Evolutionary conservation across 805 yeast species (phyloP).

Genomic region (Soucietia sequanensis): DNA sequence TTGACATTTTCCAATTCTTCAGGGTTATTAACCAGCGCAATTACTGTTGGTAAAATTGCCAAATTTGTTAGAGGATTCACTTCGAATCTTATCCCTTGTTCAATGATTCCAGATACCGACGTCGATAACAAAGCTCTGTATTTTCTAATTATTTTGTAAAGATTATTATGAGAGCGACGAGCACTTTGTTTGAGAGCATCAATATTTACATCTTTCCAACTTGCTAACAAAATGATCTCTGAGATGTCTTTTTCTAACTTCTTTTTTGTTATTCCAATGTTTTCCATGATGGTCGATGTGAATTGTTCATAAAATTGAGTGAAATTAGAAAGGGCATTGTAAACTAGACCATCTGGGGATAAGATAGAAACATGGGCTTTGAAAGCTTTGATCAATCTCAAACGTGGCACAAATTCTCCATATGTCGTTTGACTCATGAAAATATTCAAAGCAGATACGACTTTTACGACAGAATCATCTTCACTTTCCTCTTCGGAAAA

Average conservation of each 20-base stretch:
- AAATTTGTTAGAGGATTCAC: neutral
- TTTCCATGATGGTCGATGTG: constrained; percentile 43
- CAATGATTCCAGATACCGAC: constrained; percentile 55
- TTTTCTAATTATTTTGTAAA: constrained; percentile 81
- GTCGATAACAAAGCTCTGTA: constrained; percentile 63
- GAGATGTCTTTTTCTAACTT: constrained; percentile 72
- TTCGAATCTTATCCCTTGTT: constrained; percentile 47
- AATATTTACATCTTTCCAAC: constrained; percentile 96
- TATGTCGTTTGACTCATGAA: constrained; percentile 72
- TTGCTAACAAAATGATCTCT: constrained; percentile 84
- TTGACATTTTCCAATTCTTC: constrained; percentile 20
- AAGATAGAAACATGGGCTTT: constrained; percentile 46
- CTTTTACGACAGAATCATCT: constrained; percentile 9
- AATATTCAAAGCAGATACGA: constrained; percentile 61
- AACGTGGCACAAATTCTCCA: constrained; percentile 69
- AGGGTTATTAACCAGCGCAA: constrained; percentile 8
- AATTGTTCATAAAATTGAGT: constrained; percentile 69
- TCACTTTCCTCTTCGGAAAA: constrained; percentile 33
- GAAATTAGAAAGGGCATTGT: constrained; percentile 53
- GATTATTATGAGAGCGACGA: constrained; percentile 76
- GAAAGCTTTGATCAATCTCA: constrained; percentile 66
- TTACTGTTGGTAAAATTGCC: constrained; percentile 9
- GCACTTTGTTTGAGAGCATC: constrained; percentile 95
- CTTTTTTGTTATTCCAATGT: constrained; percentile 46
- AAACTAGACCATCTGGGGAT: constrained; percentile 18